Base-by-base conservation (phyloP, 208 protist genomes). In the Trypanosoma mega region DNA sequence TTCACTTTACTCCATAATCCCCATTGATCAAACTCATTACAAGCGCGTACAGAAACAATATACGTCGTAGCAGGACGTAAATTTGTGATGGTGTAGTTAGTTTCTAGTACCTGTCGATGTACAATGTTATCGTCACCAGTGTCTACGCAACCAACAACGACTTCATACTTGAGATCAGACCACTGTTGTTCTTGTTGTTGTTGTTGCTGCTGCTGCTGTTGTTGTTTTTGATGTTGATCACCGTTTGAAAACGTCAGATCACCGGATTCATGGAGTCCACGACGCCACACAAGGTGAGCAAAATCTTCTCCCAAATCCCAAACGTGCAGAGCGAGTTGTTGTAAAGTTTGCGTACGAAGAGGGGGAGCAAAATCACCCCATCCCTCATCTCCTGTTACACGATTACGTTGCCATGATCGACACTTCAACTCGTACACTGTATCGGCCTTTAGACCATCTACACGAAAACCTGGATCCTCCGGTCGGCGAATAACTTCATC, bases 281-380 rank as follows among this genome's bases (percentile, higher is more conserved):
- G 85, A 11, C 64, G 66, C 89, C 92, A 97, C 31, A 76, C 60
- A 29, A 97, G 23, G 49, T 91, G 85, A 0, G 80, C 85, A 64
- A 96, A 96, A 52, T 96, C 83, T 60, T 97, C 92, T 37, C 92
- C 92, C 47, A 97, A 60, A 47, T 97, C 88, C 67, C 68, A 82
- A 12, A 93, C 68, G 36, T 90, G 74, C 53, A 97, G 57, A 27
- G 61, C 71, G 23, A 97, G 78, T 1, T 78, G 55, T 62, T 74
- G 76, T 44, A 97, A 68, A 8, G 92, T 97, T 49, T 74, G 72
- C 39, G 80, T 69, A 29, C 59, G 73, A 60, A 92, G 60, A 4
- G 88, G 85, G 1, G 59, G 18, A 6, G 89, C 85, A 43, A 90
- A 89, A 57, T 91, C 77, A 21, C 92, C 92, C 87, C 87, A 95